Percentiles rank a stretch among this genome's conserved stretches.
These are phyloP conservation scores for Aureobasidium namibiae DNA, from an alignment of 2,329 filamentous ascomycete species.

Conservation along the genomic window DNA sequence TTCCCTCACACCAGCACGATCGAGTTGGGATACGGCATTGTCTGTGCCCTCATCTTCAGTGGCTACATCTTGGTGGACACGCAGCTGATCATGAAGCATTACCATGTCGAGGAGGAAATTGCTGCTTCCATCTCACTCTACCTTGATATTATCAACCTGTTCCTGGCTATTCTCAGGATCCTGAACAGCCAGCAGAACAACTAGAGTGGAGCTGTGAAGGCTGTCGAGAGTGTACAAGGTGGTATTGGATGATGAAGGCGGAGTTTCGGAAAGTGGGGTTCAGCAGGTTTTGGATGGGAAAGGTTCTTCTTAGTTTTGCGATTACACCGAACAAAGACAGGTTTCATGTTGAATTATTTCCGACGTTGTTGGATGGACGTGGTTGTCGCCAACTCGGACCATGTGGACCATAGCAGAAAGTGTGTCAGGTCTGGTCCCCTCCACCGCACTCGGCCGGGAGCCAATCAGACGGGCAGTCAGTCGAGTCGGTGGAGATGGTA, in stretches of 20 bases:
- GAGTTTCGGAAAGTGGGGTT: conserved; percentile 5
- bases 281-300: not conserved
- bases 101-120: conserved; percentile 97
- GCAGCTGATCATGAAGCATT: conserved; percentile 88
- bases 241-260: not conserved
- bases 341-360: not conserved
- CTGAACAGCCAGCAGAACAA: conserved; percentile 94
- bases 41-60: conserved; percentile 81
- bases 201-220: conserved; percentile 39
- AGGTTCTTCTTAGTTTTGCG: not conserved
- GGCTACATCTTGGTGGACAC: conserved; percentile 95
- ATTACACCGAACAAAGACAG: not conserved
- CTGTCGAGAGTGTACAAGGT: not conserved
- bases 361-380: not conserved
- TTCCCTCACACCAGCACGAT: conserved; percentile 73
- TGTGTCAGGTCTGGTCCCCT: not conserved
- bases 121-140: conserved; percentile 85
- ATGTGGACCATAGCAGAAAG: not conserved
- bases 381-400: not conserved
- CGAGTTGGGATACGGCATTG: conserved; percentile 77
- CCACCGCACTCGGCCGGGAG: not conserved
- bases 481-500: not conserved
- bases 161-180: conserved; percentile 90
- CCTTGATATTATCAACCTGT: conserved; percentile 93
- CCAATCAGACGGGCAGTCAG: not conserved